Evolutionary conservation across 345 rosid species (phyloP).

Genomic region (Nephelium lappaceum): DNA sequence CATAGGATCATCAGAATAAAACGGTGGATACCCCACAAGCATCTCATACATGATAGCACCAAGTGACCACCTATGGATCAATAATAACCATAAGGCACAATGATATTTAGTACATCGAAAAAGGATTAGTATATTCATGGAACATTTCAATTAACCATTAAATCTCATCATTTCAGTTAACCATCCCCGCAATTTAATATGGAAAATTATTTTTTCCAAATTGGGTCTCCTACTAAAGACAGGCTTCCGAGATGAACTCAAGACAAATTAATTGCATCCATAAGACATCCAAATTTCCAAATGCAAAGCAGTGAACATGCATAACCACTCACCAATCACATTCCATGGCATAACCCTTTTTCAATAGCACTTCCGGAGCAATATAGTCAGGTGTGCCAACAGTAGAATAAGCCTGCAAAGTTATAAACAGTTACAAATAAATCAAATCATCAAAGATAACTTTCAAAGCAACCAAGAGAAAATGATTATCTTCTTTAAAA

Average conservation of each 20-base stretch:
- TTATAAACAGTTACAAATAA: constrained; percentile 22
- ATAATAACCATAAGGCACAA: constrained; percentile 23
- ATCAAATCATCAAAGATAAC: constrained; percentile 10
- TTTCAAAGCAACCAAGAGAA: constrained; percentile 7
- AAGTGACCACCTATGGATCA: constrained; percentile 87
- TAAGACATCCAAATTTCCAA: constrained; percentile 2
- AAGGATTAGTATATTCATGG: constrained; percentile 14
- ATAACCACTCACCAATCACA: constrained; percentile 81
- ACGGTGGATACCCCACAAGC: constrained; percentile 97
- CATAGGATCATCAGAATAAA: constrained; percentile 98
- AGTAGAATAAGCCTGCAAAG: constrained; percentile 92
- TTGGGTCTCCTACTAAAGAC: not conserved
- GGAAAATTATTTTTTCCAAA: not conserved
- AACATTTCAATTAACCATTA: constrained; percentile 11
- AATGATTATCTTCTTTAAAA: not conserved
- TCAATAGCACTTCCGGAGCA: constrained; percentile 92
- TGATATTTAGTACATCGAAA: constrained; percentile 9
- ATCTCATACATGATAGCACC: constrained; percentile 98
- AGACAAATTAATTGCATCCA: not conserved
- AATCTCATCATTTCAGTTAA: not conserved
- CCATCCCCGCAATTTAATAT: constrained; percentile 4
- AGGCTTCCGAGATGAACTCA: not conserved
- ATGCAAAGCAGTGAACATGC: not conserved
- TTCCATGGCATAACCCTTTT: constrained; percentile 98
- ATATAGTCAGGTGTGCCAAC: constrained; percentile 98